Evolutionary conservation across 2,329 filamentous ascomycete species (phyloP).

Genomic region (Exophiala xenobiotica): DNA sequence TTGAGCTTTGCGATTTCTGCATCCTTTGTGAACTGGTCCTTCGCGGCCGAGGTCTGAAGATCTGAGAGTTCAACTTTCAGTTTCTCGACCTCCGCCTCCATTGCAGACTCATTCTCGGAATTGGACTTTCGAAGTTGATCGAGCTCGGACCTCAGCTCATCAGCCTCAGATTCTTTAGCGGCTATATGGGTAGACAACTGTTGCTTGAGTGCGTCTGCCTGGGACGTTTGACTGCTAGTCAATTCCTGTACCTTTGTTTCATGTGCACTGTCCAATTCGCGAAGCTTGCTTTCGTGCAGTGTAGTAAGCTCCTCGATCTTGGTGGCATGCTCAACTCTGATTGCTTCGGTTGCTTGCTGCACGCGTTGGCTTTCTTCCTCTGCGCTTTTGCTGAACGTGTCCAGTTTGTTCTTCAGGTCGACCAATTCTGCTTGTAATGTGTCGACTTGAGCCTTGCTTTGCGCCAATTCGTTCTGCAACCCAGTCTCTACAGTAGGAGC

Average conservation of each 20-base stretch:
- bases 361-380: slow-evolving; percentile 42
- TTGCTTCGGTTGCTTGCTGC: slow-evolving; percentile 37
- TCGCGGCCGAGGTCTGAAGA: slow-evolving; percentile 8
- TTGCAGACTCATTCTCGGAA: not conserved
- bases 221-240: slow-evolving; percentile 27
- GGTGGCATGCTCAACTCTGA: slow-evolving; percentile 26
- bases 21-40: slow-evolving; percentile 15
- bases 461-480: slow-evolving; percentile 14
- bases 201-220: slow-evolving; percentile 9
- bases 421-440: slow-evolving; percentile 33
- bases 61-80: slow-evolving; percentile 13
- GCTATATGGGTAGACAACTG: slow-evolving; percentile 8
- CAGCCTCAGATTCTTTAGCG: slow-evolving; percentile 8
- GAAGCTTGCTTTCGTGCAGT: slow-evolving; percentile 23
- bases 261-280: slow-evolving; percentile 18
- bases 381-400: slow-evolving; percentile 41
- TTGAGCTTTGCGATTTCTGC: slow-evolving; percentile 20
- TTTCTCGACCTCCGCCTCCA: slow-evolving; percentile 8
- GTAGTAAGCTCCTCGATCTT: slow-evolving; percentile 21
- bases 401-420: slow-evolving; percentile 38
- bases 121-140: slow-evolving; percentile 3
- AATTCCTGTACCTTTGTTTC: slow-evolving; percentile 40
- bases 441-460: slow-evolving; percentile 20
- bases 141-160: slow-evolving; percentile 13
- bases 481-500: not conserved